These are phyloP conservation scores for Trichoderma citrinoviride DNA, from an alignment of 2,329 filamentous ascomycete genomes.

Conservation along the genomic window DNA sequence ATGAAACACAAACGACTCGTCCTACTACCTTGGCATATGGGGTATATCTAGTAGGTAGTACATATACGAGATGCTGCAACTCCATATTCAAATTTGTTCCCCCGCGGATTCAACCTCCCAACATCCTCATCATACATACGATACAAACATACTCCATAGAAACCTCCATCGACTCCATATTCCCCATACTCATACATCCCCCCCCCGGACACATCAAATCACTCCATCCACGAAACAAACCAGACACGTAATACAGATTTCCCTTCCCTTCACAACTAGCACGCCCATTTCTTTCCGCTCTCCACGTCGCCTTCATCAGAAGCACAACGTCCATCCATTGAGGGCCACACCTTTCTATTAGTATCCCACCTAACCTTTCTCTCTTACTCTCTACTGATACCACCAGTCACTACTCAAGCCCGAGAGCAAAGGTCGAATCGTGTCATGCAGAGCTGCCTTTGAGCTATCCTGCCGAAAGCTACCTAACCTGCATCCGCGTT, in stretches of 20 bases:
- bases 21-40: no score
- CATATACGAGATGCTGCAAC: no score
- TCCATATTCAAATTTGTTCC: no score
- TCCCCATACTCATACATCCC: neutral
- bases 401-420: no score
- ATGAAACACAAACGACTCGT: no score
- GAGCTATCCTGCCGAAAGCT: constrained; percentile 17
- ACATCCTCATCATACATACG: neutral
- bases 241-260: neutral
- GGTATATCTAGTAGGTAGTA: no score
- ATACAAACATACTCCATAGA: neutral
- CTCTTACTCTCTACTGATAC: neutral
- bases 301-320: constrained; percentile 17
- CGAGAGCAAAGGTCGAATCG: no score
- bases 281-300: neutral
- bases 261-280: neutral
- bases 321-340: constrained; percentile 3
- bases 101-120: no score
- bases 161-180: neutral
- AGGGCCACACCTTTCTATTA: neutral
- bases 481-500: constrained; percentile 11
- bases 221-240: neutral
- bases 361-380: no score
- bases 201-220: neutral
- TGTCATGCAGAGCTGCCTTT: neutral